phyloP scores from a whole-genome alignment of 371 early-diverging fungal genomes.

The Circinella umbellata region DNA sequence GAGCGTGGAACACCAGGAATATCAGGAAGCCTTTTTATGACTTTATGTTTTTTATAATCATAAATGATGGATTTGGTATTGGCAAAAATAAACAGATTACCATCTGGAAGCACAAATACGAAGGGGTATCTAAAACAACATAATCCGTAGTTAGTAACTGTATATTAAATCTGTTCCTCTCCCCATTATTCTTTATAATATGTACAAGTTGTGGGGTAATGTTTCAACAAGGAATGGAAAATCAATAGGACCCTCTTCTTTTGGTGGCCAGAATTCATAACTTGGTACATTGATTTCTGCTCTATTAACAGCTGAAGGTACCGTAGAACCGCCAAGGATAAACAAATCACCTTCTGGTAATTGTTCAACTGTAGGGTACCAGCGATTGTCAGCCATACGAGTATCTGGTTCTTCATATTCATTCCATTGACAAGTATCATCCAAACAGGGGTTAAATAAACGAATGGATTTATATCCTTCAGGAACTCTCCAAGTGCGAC shows the following conservation, averaged over 20 bases:
- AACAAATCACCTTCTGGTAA: slow-evolving; percentile 59
- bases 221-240: slow-evolving; percentile 58
- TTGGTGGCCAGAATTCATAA: slow-evolving; percentile 49
- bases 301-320: slow-evolving; percentile 52
- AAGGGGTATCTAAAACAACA: slow-evolving; percentile 43
- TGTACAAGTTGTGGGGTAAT: slow-evolving; percentile 65
- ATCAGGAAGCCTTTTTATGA: slow-evolving; percentile 50
- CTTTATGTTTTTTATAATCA: slow-evolving; percentile 47
- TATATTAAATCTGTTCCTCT: neutral
- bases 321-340: slow-evolving; percentile 58
- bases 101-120: slow-evolving; percentile 55
- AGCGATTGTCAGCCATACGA: slow-evolving; percentile 50
- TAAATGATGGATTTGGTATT: slow-evolving; percentile 54
- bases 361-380: slow-evolving; percentile 65
- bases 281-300: slow-evolving; percentile 53
- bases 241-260: slow-evolving; percentile 30
- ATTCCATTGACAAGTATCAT: slow-evolving; percentile 46
- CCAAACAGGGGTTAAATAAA: slow-evolving; percentile 53
- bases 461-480: slow-evolving; percentile 63
- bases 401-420: slow-evolving; percentile 31
- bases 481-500: slow-evolving; percentile 43
- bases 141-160: too few relatives aligned
- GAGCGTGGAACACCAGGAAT: slow-evolving; percentile 61
- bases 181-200: slow-evolving; percentile 5
- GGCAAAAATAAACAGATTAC: slow-evolving; percentile 62